These are phyloP conservation scores for Periconia digitata DNA, from an alignment of 2,329 filamentous ascomycete species.

Conservation along the genomic window DNA sequence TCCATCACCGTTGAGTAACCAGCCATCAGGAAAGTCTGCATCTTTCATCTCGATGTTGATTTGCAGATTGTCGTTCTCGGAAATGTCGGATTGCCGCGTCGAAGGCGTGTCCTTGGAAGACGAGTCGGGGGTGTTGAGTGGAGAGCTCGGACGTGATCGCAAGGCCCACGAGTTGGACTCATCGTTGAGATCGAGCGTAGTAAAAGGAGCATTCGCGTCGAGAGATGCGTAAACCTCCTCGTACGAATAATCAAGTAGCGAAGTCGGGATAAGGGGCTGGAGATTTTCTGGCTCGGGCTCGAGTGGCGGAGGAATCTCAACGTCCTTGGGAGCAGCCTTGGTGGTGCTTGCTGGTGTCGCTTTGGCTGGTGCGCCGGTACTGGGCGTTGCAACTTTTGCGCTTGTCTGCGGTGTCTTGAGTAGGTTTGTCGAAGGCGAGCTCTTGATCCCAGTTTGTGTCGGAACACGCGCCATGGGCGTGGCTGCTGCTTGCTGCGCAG, in stretches of 20 bases:
- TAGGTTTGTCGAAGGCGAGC: conserved; percentile 39
- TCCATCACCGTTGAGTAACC: conserved; percentile 29
- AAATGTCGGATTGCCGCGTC: conserved; percentile 46
- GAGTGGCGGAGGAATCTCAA: conserved; percentile 17
- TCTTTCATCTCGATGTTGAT: conserved; percentile 44
- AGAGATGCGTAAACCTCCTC: conserved; percentile 37
- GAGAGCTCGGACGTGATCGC: conserved; percentile 35
- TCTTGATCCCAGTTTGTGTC: conserved; percentile 42
- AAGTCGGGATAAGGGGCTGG: conserved; percentile 27
- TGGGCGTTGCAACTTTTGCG: conserved; percentile 37
- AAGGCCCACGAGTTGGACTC: conserved; percentile 37
- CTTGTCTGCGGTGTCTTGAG: conserved; percentile 42
- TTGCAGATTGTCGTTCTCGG: conserved; percentile 44
- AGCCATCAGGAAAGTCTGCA: conserved; percentile 36
- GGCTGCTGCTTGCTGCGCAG: conserved; percentile 27
- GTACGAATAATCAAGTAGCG: conserved; percentile 35
- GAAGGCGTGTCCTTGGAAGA: conserved; percentile 41
- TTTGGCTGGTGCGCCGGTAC: conserved; percentile 32
- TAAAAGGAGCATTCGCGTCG: conserved; percentile 34
- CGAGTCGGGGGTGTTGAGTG: conserved; percentile 37
- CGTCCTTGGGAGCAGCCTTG: conserved; percentile 30
- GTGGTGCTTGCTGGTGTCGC: conserved; percentile 33
- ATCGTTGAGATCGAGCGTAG: conserved; percentile 37
- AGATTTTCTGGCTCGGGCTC: conserved; percentile 23
- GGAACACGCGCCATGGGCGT: conserved; percentile 43